Conservation (phyloP, 768 basidiomycete species). For the Suillus sp. region DNA sequence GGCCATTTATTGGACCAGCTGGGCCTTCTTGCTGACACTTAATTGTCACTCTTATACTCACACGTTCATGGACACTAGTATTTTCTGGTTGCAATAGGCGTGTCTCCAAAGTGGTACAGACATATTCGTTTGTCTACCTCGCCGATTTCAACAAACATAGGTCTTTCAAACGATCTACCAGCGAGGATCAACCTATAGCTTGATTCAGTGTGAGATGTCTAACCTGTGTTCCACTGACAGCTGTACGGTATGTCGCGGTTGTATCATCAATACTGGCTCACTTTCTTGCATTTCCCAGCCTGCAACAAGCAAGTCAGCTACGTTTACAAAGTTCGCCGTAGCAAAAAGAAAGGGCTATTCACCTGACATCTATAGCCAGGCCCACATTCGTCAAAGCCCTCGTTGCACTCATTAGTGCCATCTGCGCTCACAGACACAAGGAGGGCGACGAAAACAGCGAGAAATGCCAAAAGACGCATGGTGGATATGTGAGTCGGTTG, state of each 20-base stretch:
- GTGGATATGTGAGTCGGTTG: not conserved
- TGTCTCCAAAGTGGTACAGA: not conserved
- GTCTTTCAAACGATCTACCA: not conserved
- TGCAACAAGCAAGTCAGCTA: not conserved
- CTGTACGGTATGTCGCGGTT: not conserved
- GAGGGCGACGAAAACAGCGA: not conserved
- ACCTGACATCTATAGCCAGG: not conserved
- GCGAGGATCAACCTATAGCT: not conserved
- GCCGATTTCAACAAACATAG: not conserved
- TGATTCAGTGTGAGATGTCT: not conserved
- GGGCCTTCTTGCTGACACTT: conserved; percentile 12
- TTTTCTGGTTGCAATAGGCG: conserved; percentile 19
- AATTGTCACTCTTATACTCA: conserved; percentile 15
- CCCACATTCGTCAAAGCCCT: conserved; percentile 1
- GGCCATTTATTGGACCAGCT: conserved; percentile 86
- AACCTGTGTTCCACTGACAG: not conserved
- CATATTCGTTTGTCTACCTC: not conserved
- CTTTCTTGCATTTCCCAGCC: not conserved
- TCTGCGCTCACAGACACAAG: not conserved
- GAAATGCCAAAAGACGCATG: not conserved
- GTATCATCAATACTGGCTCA: not conserved
- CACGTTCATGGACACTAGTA: conserved; percentile 18
- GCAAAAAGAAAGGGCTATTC: not conserved
- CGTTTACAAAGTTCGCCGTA: not conserved
- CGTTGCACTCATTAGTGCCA: not conserved